Evolutionary conservation across 805 yeast species (phyloP), one percentile per base, ranked within the genome.

Genomic region (Lipomyces spencermartinsiae): DNA sequence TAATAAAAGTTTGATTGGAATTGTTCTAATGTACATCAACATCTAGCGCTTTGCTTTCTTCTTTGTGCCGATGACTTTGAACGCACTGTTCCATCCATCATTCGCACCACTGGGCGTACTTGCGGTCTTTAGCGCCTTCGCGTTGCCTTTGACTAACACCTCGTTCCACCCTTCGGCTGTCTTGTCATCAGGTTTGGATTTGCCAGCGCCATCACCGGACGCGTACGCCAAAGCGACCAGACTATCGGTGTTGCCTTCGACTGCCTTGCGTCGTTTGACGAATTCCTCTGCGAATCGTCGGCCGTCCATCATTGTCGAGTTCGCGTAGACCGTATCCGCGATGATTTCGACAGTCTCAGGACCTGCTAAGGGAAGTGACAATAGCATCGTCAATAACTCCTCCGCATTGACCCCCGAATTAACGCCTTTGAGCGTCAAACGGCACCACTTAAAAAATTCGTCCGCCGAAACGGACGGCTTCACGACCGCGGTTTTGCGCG

Each of bases 211-310:
- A 22, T 33, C 49, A 4, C 29, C 14, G 43, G 56, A 12, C 35
- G 66, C 29, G 29, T n/a, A 12, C n/a, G 54, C 57, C 31, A 61
- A 31, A n/a, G 39, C 80, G 81, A 34, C 56, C 54, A 56, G 35
- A 8, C 77, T 76, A 6, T 57, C 64, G 29, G 85, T 83, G 66
- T 85, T 84, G 59, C 78, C 78, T 74, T 93, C 98, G 65, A 92
- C 93, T 61, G 82, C 84, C 68, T 84, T 84, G 76, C 95, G 89
- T 76, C 90, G 87, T 79, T 89, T 90, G 76, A 89, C 83, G 77
- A 95, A 95, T 76, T 95, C 99, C 65, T 85, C 86, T 0, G 99
- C 97, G 82, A 93, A 94, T 72, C 97, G 84, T 76, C 97, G 88
- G 31, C 98, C 98, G 78, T 95, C 97, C 90, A 94, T 88, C 1